Evolutionary conservation across 768 basidiomycete species (phyloP).

Genomic region (Suillus alpinus): DNA sequence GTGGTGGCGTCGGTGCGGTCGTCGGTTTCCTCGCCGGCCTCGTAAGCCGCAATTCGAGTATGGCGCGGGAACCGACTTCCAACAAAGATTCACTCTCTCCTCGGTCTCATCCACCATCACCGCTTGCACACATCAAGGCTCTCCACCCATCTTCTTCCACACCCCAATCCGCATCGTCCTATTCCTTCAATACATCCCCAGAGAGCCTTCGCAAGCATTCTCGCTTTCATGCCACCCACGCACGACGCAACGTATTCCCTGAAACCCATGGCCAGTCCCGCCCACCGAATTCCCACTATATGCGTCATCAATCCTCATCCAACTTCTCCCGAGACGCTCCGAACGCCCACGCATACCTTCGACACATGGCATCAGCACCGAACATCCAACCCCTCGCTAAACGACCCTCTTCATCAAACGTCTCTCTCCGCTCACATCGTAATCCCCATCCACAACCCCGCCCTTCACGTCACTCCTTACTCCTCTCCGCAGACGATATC

Average conservation of each 20-base stretch:
- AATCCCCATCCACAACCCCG: constrained; percentile 25
- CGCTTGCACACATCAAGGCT: constrained; percentile 12
- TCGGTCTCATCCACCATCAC: constrained; percentile 27
- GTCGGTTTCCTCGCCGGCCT: constrained; percentile 67
- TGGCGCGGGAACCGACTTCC: constrained; percentile 17
- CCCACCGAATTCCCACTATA: constrained; percentile 4
- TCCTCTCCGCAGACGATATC: constrained; percentile 33
- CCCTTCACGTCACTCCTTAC: constrained; percentile 20
- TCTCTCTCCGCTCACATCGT: constrained; percentile 37
- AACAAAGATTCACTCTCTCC: constrained; percentile 3
- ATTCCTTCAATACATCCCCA: constrained; percentile 17
- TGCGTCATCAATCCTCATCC: constrained; percentile 24
- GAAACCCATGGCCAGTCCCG: neutral
- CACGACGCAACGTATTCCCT: neutral
- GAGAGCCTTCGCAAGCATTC: constrained; percentile 16
- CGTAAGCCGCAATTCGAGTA: constrained; percentile 34
- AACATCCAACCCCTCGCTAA: constrained; percentile 37
- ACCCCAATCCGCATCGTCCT: constrained; percentile 13
- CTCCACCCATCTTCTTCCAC: constrained; percentile 13
- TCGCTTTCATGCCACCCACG: constrained; percentile 1
- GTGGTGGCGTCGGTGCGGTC: constrained; percentile 48
- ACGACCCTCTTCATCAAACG: constrained; percentile 30
- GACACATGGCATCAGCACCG: constrained; percentile 69
- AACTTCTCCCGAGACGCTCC: constrained; percentile 28
- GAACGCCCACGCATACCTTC: constrained; percentile 64